Base-by-base conservation (phyloP, 2,329 filamentous ascomycete species). In the Phoma sp. region DNA sequence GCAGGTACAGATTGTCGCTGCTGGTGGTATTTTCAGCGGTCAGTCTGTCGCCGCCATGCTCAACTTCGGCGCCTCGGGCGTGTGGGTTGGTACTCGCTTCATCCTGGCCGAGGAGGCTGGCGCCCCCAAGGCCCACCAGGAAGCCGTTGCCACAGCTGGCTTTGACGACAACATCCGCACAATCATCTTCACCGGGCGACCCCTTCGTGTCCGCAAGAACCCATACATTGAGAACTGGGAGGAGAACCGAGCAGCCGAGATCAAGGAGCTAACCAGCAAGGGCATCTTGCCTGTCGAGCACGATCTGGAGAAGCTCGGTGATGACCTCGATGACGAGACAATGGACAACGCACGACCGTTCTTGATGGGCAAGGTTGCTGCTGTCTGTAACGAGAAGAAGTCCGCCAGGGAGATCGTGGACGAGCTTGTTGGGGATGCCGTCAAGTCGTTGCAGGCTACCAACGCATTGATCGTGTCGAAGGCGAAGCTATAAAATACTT, bases 1-100 rank as follows among this genome's bases (percentile, higher is more conserved):
- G 69, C 90, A 90, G 49, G 92, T 99, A 41, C 92, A 93, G 77
- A 91, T 98, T 69, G 82, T 99, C 61, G 93, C 95, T 60, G 95
- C 93, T 18, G 95, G 95, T 66, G 95, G 95, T 77, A 89, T 98
- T 67, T 93, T 88, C 85, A 96, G 92, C 79, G 95, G 95, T 60
- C 89, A 93, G 79, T 89, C 90, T 51, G 83, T 98, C 62, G 95
- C 95, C 46, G 90, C 95, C 5, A 84, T 93, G 47, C 85, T 99
- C 58, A 96, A 96, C 86, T 89, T 98, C 76, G 95, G 95, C 64
- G 95, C 95, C 50, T 85, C 84, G 58, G 95, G 87, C 68, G 95
- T 98, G 66, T 99, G 95, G 95, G 89, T 99, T 64, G 95, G 95
- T 73, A 99, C 95, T 35, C 87, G 95, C 62, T 99, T 99, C 81